Evolutionary conservation across 225 moss, liverwort and hornwort species (phyloP).

Genomic region (Asterella californica): DNA sequence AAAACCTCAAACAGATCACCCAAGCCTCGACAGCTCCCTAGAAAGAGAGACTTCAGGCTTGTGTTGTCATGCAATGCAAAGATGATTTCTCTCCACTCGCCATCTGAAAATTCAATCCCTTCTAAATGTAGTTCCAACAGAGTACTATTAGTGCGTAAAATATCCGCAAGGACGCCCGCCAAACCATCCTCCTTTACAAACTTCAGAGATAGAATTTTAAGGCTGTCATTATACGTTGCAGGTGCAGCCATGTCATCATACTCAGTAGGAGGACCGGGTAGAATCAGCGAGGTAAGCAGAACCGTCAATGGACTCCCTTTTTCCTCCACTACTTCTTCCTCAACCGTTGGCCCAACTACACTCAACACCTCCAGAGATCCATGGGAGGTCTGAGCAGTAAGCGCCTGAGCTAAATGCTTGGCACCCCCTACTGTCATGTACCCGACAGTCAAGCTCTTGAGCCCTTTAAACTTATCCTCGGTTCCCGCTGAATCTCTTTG

Average conservation of each 20-base stretch:
- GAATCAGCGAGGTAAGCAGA: slow-evolving; percentile 8
- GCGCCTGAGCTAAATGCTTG: slow-evolving; percentile 13
- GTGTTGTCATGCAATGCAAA: slow-evolving; percentile 23
- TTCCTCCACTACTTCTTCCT: neutral
- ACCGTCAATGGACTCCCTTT: neutral
- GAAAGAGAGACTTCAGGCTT: slow-evolving; percentile 14
- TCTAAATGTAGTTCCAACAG: slow-evolving; percentile 14
- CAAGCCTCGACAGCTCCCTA: slow-evolving; percentile 25
- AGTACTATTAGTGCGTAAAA: slow-evolving; percentile 16
- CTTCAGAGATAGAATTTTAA: slow-evolving; percentile 15
- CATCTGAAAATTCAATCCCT: slow-evolving; percentile 7
- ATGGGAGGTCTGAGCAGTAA: slow-evolving; percentile 12
- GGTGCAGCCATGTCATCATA: slow-evolving; percentile 23
- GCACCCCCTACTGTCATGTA: slow-evolving; percentile 20
- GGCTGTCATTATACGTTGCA: slow-evolving; percentile 13
- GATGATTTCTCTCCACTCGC: slow-evolving; percentile 25
- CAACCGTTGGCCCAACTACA: neutral
- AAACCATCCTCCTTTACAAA: slow-evolving; percentile 17
- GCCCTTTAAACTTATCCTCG: slow-evolving; percentile 4
- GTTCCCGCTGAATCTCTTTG: neutral
- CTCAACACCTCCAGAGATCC: slow-evolving; percentile 19
- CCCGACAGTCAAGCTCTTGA: slow-evolving; percentile 18
- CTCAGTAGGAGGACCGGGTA: slow-evolving; percentile 14
- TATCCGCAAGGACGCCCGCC: slow-evolving; percentile 5
- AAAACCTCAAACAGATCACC: slow-evolving; percentile 21